Percentiles rank a stretch among this genome's conserved stretches.
Evolutionary conservation across 805 yeast genomes (phyloP).

Genomic region (Dipodascus albidus): DNA sequence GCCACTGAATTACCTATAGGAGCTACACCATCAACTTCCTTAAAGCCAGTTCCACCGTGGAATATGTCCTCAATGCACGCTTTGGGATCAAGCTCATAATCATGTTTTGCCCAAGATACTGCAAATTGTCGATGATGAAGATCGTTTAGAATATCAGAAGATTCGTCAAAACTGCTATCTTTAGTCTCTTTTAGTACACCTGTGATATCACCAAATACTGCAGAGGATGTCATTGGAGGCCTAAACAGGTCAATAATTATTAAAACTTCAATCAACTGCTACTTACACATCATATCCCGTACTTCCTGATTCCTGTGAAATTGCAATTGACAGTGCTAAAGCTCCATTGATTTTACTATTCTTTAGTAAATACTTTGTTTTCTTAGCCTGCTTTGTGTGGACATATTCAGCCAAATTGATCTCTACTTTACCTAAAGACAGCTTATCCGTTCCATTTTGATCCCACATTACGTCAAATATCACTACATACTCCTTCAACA

Average conservation of each 20-base stretch:
- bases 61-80: conserved; percentile 69
- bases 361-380: conserved; percentile 58
- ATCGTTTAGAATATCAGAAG: conserved; percentile 40
- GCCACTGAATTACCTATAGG: not conserved
- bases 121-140: conserved; percentile 45
- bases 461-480: conserved; percentile 37
- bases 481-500: conserved; percentile 28
- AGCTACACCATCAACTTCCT: not conserved
- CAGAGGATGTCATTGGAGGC: conserved; percentile 28
- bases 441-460: conserved; percentile 27
- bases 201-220: conserved; percentile 40
- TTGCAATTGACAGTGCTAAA: conserved; percentile 43
- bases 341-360: conserved; percentile 78
- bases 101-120: conserved; percentile 47
- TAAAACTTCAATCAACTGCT: conserved; percentile 11
- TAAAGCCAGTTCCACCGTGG: conserved; percentile 53
- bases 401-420: conserved; percentile 67
- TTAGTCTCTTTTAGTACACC: conserved; percentile 26
- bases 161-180: conserved; percentile 15
- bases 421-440: conserved; percentile 52
- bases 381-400: conserved; percentile 36
- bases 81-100: conserved; percentile 49
- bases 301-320: conserved; percentile 36
- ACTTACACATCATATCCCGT: conserved; percentile 30
- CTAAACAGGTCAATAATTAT: not conserved